phyloP scores from a whole-genome alignment of 768 basidiomycete genomes.

The Agaricus subrufescens region DNA sequence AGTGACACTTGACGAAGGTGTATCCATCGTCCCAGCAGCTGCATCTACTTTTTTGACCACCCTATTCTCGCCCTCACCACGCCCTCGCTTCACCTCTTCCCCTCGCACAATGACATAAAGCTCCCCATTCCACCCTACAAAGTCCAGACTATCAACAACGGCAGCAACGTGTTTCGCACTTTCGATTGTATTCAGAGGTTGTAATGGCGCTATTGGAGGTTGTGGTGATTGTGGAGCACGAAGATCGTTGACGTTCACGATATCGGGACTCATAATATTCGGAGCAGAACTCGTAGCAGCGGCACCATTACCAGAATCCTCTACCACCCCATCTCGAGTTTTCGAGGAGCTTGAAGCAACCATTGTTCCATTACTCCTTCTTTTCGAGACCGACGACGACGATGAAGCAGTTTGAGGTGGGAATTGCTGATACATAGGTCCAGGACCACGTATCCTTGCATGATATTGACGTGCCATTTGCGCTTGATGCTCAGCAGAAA shows the following conservation, averaged over 20 bases:
- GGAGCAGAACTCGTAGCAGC: not conserved
- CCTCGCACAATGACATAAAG: conserved; percentile 58
- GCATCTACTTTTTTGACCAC: not conserved
- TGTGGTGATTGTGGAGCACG: not conserved
- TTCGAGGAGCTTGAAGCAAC: too few relatives aligned
- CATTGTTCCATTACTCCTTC: too few relatives aligned
- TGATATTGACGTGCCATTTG: conserved; percentile 14
- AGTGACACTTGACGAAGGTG: not conserved
- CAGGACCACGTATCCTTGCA: conserved; percentile 7
- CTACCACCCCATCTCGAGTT: not conserved
- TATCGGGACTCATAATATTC: too few relatives aligned
- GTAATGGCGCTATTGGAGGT: not conserved
- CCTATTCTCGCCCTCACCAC: not conserved
- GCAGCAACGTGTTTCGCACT: conserved; percentile 44
- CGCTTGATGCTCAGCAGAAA: not conserved
- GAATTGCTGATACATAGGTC: conserved; percentile 16
- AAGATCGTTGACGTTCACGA: not conserved
- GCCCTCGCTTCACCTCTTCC: not conserved
- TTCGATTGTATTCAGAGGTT: conserved; percentile 18
- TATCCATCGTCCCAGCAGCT: not conserved
- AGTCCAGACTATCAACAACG: conserved; percentile 50
- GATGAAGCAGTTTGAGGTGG: not conserved
- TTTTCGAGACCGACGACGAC: too few relatives aligned
- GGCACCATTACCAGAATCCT: not conserved
- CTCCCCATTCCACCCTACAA: conserved; percentile 71